Base-by-base conservation (phyloP, 306 rosid species). In the Fragaria nilgerrensis region DNA sequence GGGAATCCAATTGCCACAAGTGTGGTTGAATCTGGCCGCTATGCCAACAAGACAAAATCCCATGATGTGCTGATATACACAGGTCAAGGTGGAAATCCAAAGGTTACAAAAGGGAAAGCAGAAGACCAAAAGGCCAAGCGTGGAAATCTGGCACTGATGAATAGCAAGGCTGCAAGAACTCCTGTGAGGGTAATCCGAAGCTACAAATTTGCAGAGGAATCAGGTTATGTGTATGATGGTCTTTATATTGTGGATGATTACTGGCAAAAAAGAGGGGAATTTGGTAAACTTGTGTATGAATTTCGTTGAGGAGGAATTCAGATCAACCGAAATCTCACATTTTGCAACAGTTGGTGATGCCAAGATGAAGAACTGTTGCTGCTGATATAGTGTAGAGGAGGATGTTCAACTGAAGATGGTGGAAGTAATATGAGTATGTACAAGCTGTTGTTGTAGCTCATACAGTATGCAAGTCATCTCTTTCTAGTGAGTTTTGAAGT, bases 61-160 rank as follows among this genome's bases (percentile, higher is more conserved):
- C 3, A 41, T 36, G 81, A 71, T 25, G 10, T 52, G 11, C 74
- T 86, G 62, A 75, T 56, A 20, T 88, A 86, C 43, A 68, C 48
- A 3, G 88, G 90, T 37, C 80, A 82, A 0, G 92, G 92, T 12
- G 84, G 88, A 52, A 86, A 84, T 55, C 84, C 88, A 7, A 1
- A 0, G 1, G 56, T 65, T 5, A 0, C 44, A 1, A 5, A 0
- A n/a, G 29, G 13, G 25, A 23, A 55, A 66, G 79, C 72, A 39
- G 48, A 2, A 7, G 90, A 88, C 77, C 92, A 88, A 66, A 79
- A 55, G 55, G 43, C 83, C 25, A 25, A 23, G 3, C 29, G 56
- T 0, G 92, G 92, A 22, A 88, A 82, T 72, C 88, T 84, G 73
- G 88, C 90, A 15, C 41, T 88, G n/a, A 73, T 36, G 77, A 86